A percentile compares a stretch with the other conserved stretches of the same genome.
Evolutionary conservation across 2,329 filamentous ascomycete species (phyloP).

Genomic region (Exophiala sideris): DNA sequence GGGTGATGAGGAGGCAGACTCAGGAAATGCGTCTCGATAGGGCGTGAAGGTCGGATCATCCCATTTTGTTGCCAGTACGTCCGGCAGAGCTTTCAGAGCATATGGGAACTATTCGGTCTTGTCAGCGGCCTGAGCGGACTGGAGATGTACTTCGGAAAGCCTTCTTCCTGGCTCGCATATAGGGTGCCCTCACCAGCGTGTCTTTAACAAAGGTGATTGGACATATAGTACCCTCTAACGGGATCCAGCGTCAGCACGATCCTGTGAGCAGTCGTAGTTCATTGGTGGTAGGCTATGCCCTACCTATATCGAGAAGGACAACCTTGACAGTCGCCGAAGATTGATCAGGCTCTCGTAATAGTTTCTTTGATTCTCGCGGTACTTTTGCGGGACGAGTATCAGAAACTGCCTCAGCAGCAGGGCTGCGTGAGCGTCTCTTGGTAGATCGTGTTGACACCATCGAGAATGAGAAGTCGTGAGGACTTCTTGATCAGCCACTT

Average conservation of each 20-base stretch:
- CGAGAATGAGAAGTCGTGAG: background rate
- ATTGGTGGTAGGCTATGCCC: background rate
- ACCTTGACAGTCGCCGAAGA: constrained; percentile 3
- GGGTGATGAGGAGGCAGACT: constrained; percentile 11
- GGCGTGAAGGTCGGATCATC: constrained; percentile 14
- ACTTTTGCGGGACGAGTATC: constrained; percentile 2
- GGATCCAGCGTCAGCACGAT: background rate
- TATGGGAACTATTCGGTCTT: constrained; percentile 21
- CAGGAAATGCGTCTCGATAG: constrained; percentile 22
- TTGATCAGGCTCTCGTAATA: background rate
- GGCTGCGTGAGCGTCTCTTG: constrained; percentile 14
- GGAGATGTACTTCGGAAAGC: background rate
- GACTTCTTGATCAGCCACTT: too few relatives aligned
- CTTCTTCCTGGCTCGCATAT: background rate
- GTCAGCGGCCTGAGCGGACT: background rate
- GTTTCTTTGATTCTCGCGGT: background rate
- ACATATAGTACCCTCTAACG: constrained; percentile 25
- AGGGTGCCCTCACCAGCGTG: constrained; percentile 13
- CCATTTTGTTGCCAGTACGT: constrained; percentile 18
- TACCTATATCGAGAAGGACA: constrained; percentile 18
- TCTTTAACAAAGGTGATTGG: constrained; percentile 25
- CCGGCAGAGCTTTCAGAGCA: constrained; percentile 21
- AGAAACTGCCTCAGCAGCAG: background rate
- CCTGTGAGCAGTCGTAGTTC: background rate
- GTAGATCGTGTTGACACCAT: constrained; percentile 16